Base-by-base conservation (phyloP, 176 grass and related monocot genomes). In the Tuctoria greenei region DNA sequence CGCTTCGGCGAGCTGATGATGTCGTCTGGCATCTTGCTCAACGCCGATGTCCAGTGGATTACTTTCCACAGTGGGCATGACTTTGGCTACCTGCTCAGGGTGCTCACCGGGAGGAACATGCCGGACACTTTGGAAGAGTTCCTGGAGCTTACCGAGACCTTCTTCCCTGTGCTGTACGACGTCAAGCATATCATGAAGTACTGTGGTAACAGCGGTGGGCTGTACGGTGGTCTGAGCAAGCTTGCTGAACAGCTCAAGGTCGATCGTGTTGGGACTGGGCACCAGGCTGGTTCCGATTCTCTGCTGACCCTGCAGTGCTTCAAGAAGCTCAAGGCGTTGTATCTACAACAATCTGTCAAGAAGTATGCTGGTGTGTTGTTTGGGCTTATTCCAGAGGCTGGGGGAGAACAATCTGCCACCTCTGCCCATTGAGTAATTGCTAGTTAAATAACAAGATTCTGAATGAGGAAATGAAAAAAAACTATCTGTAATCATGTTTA, bases 101-200 rank as follows among this genome's bases (percentile, higher is more conserved):
- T 86, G 49, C 83, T 96, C 39, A 92, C 64, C 9, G 77, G 84
- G 2, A 54, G 17, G 57, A 82, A 80, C 61, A 79, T 96, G 66
- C 93, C 93, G 0, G 82, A 85, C 47, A 85, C 78, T 54, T 61
- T 84, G 71, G 69, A 58, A 1, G 81, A 59, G 7, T 96, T 96
- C 55, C 37, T 78, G 8, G 39, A 79, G 3, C 86, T 92, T 64
- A 65, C 80, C 81, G 85, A 71, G 24, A 70, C 75, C 18, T 96
- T 82, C 86, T 96, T 96, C 25, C 89, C 93, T 0, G 75, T 84
- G 61, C 55, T 82, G 26, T 96, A 96, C 72, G 93, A 96, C 60
- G 72, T 96, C 86, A 96, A 96, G 61, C 86, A 96, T 39, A 81
- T 96, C 74, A 92, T 96, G 93, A 81, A 50, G 42, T 96, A 69